Evolutionary conservation across 1,139 yeast genomes (phyloP).

Genomic region (Suhomyces guaymorum): DNA sequence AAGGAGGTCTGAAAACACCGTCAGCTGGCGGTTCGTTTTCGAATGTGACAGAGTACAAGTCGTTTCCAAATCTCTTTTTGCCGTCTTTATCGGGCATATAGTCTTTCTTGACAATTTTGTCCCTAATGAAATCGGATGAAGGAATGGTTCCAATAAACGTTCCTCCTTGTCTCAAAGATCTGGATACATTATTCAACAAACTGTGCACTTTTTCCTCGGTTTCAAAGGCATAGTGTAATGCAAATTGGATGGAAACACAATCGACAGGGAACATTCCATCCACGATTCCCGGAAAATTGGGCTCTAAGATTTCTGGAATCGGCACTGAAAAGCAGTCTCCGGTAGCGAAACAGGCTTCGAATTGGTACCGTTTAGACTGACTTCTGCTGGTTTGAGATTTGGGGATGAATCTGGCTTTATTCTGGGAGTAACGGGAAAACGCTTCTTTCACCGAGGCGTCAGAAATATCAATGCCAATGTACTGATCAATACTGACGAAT

Average conservation of each 20-base stretch:
- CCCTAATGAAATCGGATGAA: constrained; percentile 78
- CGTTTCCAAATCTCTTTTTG: constrained; percentile 77
- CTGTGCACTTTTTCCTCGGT: constrained; percentile 76
- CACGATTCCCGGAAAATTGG: constrained; percentile 50
- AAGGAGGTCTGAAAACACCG: constrained; percentile 72
- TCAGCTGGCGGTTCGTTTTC: constrained; percentile 71
- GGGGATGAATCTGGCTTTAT: constrained; percentile 42
- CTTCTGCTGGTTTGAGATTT: constrained; percentile 26
- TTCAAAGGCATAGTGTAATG: constrained; percentile 92
- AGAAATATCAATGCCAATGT: constrained; percentile 89
- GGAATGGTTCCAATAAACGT: constrained; percentile 92
- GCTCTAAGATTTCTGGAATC: constrained; percentile 71
- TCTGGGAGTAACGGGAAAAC: constrained; percentile 60
- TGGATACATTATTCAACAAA: constrained; percentile 71
- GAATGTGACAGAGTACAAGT: constrained; percentile 77
- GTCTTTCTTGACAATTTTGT: constrained; percentile 52
- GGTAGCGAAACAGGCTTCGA: constrained; percentile 80
- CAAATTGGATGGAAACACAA: constrained; percentile 84
- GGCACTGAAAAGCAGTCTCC: constrained; percentile 85
- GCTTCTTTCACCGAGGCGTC: constrained; percentile 89
- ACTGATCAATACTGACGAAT: constrained; percentile 68
- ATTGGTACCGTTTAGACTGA: constrained; percentile 50
- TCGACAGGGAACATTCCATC: constrained; percentile 82
- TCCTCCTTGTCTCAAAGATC: constrained; percentile 79
- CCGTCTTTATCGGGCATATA: constrained; percentile 43